phyloP scores from a whole-genome alignment of 2,329 filamentous ascomycete species.

The Alternaria viburni region DNA sequence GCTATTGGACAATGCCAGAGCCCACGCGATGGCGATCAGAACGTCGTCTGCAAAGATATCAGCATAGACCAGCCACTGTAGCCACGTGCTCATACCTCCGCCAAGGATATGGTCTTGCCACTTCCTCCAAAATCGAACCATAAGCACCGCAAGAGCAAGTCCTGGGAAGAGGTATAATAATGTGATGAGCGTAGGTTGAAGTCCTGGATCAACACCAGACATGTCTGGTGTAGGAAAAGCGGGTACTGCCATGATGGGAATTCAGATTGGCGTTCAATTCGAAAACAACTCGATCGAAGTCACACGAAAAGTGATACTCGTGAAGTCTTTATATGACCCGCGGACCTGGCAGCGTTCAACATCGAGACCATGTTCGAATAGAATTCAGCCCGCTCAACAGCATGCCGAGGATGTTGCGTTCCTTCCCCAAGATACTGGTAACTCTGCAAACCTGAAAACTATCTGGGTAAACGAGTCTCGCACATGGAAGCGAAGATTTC shows the following conservation, averaged over 20 bases:
- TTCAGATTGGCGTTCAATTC: background rate
- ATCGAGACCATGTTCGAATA: background rate
- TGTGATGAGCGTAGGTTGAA: slow-evolving; percentile 21
- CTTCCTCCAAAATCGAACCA: slow-evolving; percentile 23
- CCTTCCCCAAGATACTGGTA: background rate
- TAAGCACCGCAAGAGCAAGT: slow-evolving; percentile 14
- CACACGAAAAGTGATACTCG: background rate
- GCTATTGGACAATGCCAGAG: slow-evolving; percentile 14
- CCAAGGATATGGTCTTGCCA: slow-evolving; percentile 17
- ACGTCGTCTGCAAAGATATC: background rate
- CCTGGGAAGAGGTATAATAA: slow-evolving; percentile 19
- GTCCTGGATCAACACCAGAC: slow-evolving; percentile 14
- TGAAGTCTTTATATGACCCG: background rate
- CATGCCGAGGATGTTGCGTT: background rate
- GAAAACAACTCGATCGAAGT: background rate
- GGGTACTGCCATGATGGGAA: background rate
- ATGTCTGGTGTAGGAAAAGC: slow-evolving; percentile 11
- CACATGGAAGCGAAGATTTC: background rate
- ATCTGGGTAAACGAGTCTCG: background rate
- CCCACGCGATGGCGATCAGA: slow-evolving; percentile 17
- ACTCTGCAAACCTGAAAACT: background rate
- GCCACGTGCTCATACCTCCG: slow-evolving; percentile 17
- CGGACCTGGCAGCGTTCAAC: background rate
- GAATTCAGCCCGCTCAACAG: background rate
- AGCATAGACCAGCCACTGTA: slow-evolving; percentile 5